Evolutionary conservation across 2,329 filamentous ascomycete species (phyloP), one percentile per base, ranked within the genome.

Genomic region (Balansia obtecta): DNA sequence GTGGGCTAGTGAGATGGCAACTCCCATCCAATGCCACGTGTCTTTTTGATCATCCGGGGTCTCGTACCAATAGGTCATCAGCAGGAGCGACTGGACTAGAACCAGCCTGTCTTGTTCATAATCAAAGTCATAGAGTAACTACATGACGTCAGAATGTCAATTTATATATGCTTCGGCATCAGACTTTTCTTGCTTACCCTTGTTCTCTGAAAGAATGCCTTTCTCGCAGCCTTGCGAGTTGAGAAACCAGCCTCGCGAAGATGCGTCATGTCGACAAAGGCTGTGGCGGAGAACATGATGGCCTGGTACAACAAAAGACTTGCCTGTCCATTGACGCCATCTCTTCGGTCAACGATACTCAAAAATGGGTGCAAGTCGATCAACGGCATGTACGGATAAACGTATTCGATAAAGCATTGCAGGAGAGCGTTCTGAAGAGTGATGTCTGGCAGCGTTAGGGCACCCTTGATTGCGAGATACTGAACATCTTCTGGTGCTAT

Each of bases 11-110:
- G 90, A 95, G 53, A 95, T 87, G 41, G 90, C 91, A 38, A 96
- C 88, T 16, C 91, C 91, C 87, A 96, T 95, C 91, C 90, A 96
- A 64, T 96, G 90, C 87, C 91, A 96, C 44, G 90, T 96, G 65
- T 96, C 91, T 67, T 96, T 96, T 63, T 95, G 88, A 64, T 96
- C 91, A 67, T 96, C 89, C 0, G 90, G 90, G 12, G 88, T 95
- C 68, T 96, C 90, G 65, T 96, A 96, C 86, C 91, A 97, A 65
- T 95, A 95, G 3, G 90, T 95, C 86, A 96, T 90, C 53, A 96
- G 76, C 22, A 96, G 74, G 20, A 96, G 74, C 4, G 87, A 85
- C 67, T 96, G 91, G 15, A 96, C 88, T 22, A 96, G 77, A 18
- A 88, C 81, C 52, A 96, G 83, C 48, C 90, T 86, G 65, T 96